Percentiles rank a stretch among this genome's conserved stretches.
Conservation (phyloP, 805 yeast genomes). For the Maudiozyma pseudohumilis region DNA sequence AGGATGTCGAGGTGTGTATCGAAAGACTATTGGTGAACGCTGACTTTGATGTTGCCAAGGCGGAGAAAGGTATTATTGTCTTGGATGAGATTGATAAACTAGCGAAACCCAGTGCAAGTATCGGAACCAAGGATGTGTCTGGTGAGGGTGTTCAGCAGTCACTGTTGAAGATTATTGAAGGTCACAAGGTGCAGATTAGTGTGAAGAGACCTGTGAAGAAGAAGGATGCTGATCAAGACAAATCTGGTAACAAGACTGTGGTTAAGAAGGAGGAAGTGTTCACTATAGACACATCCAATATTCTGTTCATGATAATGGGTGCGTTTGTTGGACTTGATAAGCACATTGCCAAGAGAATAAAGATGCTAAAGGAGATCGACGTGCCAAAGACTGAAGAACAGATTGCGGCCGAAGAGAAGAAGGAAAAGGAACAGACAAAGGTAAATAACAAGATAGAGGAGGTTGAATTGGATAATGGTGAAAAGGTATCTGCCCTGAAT, state of each 20-base stretch:
- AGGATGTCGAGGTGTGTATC: slow-evolving; percentile 50
- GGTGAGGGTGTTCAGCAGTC: slow-evolving; percentile 64
- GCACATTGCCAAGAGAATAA: slow-evolving; percentile 35
- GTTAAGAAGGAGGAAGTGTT: slow-evolving; percentile 35
- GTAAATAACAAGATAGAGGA: slow-evolving; percentile 27
- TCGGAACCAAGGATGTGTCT: slow-evolving; percentile 47
- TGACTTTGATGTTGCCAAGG: slow-evolving; percentile 40
- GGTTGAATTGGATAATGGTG: slow-evolving; percentile 31
- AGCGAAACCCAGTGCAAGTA: slow-evolving; percentile 38
- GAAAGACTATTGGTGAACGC: slow-evolving; percentile 42
- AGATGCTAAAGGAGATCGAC: slow-evolving; percentile 17
- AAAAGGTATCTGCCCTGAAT: slow-evolving; percentile 34
- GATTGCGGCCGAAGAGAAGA: neutral
- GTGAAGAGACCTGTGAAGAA: slow-evolving; percentile 35
- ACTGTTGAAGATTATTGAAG: slow-evolving; percentile 46
- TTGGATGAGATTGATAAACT: slow-evolving; percentile 52
- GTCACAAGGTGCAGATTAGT: slow-evolving; percentile 40
- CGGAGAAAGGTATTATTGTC: slow-evolving; percentile 50
- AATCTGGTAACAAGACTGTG: slow-evolving; percentile 25
- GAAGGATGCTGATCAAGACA: slow-evolving; percentile 13
- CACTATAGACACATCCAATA: slow-evolving; percentile 45
- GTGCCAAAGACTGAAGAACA: neutral
- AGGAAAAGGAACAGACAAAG: slow-evolving; percentile 4
- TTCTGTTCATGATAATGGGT: slow-evolving; percentile 49
- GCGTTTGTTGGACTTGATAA: slow-evolving; percentile 52